These are phyloP conservation scores for Magnolia changhungtana DNA, from an alignment of 164 flowering plant genomes.

Conservation along the genomic window DNA sequence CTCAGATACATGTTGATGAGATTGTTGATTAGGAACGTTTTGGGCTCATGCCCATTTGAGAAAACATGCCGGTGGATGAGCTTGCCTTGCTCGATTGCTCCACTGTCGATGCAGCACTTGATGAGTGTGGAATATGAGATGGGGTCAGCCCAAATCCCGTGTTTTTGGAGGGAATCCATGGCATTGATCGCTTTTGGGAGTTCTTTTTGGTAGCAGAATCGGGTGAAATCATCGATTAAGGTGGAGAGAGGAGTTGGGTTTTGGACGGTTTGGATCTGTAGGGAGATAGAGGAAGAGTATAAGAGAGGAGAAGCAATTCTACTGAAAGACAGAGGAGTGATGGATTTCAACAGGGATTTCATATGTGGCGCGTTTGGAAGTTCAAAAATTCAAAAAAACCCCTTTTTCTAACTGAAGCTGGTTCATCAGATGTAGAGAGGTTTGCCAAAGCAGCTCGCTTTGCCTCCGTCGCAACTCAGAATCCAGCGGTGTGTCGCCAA, in stretches of 20 bases:
- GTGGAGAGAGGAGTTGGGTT: slow-evolving; percentile 4
- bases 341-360: slow-evolving; percentile 10
- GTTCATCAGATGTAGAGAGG: no score
- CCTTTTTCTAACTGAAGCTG: background rate
- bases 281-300: background rate
- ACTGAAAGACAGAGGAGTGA: background rate
- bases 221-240: slow-evolving; percentile 46
- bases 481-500: no score
- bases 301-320: background rate
- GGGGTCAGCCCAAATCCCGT: slow-evolving; percentile 48
- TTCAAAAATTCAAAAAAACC: background rate
- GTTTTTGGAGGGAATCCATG: slow-evolving; percentile 48
- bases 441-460: no score
- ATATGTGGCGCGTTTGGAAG: background rate
- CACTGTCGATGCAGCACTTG: slow-evolving; percentile 57
- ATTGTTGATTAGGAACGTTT: slow-evolving; percentile 51
- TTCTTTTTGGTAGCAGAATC: slow-evolving; percentile 55
- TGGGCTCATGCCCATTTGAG: slow-evolving; percentile 52
- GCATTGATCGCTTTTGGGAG: slow-evolving; percentile 55
- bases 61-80: slow-evolving; percentile 56
- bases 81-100: slow-evolving; percentile 46
- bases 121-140: slow-evolving; percentile 65
- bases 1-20: slow-evolving; percentile 64
- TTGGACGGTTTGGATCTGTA: background rate
- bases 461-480: no score